Base-by-base conservation (phyloP, 176 grass and related monocot genomes). In the Oryza brachyantha region DNA sequence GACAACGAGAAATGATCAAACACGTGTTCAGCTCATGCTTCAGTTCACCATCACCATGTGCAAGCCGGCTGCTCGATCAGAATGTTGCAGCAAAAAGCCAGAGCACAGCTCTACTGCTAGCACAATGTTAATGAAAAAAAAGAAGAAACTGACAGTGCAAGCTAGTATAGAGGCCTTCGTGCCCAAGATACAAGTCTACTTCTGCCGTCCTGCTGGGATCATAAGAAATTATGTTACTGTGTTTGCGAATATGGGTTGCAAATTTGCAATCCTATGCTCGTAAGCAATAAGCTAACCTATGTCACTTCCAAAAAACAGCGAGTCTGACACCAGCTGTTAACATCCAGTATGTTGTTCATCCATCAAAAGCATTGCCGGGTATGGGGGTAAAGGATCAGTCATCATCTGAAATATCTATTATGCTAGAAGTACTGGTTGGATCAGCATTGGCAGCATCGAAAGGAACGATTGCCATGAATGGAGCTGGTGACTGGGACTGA, bases 381-480 rank as follows among this genome's bases (percentile, higher is more conserved):
- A 11, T 45, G 62, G 46, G 7, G 10, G 14, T 50, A 29, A 54
- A 58, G 27, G 27, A 46, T 80, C 70, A 88, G 13, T 88, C 86
- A 58, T 90, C 88, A 45, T 90, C 88, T 31, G 88, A 86, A 78
- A 90, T 75, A 24, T 59, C 14, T 70, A 90, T 75, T 16, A 90
- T 21, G 60, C 34, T 48, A 31, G 1, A 39, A 24, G 11, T 24
- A 46, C 4, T 68, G 61, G 28, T 68, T 86, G 63, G 77, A 66
- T 77, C 39, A 40, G 66, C 10, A 73, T 73, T n/a, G 38, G 29
- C 16, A 35, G 29, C 1, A 13, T 3, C 16, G 7, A 48, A 17
- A 40, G 21, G 8, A 39, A 54, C 61, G 13, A 40, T 16, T 37
- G 29, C 61, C 61, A 66, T 19, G 57, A 41, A 43, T 13, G 66